Evolutionary conservation across 1,284 basidiomycete species (phyloP), one percentile per base, ranked within the genome.

Genomic region (Anthracocystis walkeri): DNA sequence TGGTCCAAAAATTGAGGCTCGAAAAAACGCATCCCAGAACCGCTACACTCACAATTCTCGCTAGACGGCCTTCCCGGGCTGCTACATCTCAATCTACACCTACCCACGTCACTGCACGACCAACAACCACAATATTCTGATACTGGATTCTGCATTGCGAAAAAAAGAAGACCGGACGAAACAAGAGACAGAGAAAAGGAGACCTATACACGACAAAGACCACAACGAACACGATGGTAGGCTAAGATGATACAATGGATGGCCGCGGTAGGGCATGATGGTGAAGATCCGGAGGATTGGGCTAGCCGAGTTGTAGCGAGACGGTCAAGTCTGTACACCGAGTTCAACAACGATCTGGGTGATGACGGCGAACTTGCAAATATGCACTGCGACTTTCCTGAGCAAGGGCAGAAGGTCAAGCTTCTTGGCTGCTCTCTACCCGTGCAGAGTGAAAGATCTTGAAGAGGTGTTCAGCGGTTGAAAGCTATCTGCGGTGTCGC

Each of bases 101-200:
- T 38, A 2, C 14, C 2, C 35, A 38, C 16, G 12, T 38, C 35
- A 16, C 35, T 14, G 35, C 14, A 38, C 35, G 14, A 33, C 31
- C 2, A 33, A 33, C 31, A 8, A 29, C 5, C 29, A 33, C 41
- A 42, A 4, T 16, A 20, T 4, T 18, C n/a, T 49, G 6, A 25
- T 8, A 51, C 33, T 51, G 33, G 16, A 49, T 5, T 46, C 49
- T 64, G 54, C 55, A 64, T 64, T 64, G 55, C 61, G 48, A 52
- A 53, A 48, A 21, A 45, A 16, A 46, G 35, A 14, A 29, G 40
- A 50, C 35, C 35, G 35, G 14, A 38, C 35, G 31, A 56, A 29
- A 62, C 25, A 48, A 46, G 11, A 53, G 27, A 42, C 56, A 35
- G 27, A 33, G 21, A 41, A 18, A 55, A 48, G 42, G n/a, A 49